Base-by-base conservation (phyloP, 129 eudicot species). In the Flaveria robusta region DNA sequence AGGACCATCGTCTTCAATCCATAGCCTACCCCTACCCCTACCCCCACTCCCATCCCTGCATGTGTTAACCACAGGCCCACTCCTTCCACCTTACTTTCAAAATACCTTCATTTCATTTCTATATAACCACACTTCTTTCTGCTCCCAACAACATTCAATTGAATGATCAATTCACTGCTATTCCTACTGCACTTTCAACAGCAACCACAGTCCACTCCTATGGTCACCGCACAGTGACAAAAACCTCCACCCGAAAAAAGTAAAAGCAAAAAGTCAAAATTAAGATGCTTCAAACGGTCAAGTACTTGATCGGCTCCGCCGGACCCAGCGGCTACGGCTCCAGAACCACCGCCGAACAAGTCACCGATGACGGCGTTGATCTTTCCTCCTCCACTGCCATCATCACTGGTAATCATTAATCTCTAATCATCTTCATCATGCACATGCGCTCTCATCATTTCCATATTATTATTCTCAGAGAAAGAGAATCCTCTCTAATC, bases 291-390 rank as follows among this genome's bases (percentile, higher is more conserved):
- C 88, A 87, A 73, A 84, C 90, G 0, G 37, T 91, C 1, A 91
- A 87, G 72, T 94, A 94, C 83, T 79, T 91, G 13, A 75, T 80
- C 56, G 99, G 99, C 77, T 78, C 97, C 50, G 81, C 88, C 63
- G 99, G 99, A 10, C 82, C 96, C 0, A 91, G 96, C 70, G 99
- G 99, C n/a, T 89, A 70, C 83, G 90, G 99, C 83, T 91, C 97
- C 19, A 94, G 86, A 69, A 81, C 99, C 66, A 94, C 99, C 68
- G 99, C 94, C 69, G 98, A 90, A 47, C 88, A 83, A 56, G 97
- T 90, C 70, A 88, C 97, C 27, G 84, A 81, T 42, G 20, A 71
- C 69, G 64, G 67, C 71, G 70, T 58, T 12, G 77, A 93, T 77
- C 86, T 90, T 46, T 80, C 83, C 66, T 59, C 76, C 68, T 49